Evolutionary conservation across 257 asterid genomes (phyloP).

Genomic region (Scutellaria barbata): DNA sequence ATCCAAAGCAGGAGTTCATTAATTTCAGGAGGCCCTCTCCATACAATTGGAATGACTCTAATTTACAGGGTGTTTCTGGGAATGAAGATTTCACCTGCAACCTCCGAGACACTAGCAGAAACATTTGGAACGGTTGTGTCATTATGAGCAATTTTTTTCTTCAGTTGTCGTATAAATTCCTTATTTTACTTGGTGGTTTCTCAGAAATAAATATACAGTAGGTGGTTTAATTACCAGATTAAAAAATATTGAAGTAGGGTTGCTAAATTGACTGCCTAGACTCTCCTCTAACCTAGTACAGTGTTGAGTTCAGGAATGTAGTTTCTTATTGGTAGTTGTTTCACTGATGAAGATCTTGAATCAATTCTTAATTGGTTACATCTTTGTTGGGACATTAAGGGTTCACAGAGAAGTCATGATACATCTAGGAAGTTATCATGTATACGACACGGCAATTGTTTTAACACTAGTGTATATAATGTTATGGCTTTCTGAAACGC

Average conservation of each 20-base stretch:
- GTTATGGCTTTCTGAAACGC: constrained; percentile 1
- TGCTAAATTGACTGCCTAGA: constrained; percentile 16
- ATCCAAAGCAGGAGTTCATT: constrained; percentile 38
- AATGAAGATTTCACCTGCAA: constrained; percentile 45
- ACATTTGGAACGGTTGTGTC: constrained; percentile 52
- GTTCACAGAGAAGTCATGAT: background rate
- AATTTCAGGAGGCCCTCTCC: constrained; percentile 43
- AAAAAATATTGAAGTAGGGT: constrained; percentile 24
- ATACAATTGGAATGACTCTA: constrained; percentile 35
- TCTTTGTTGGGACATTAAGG: constrained; percentile 21
- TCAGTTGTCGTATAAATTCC: constrained; percentile 31
- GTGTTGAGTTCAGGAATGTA: background rate
- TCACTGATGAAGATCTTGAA: constrained; percentile 23
- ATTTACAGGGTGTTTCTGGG: constrained; percentile 37
- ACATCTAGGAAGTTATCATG: constrained; percentile 19
- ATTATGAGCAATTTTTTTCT: constrained; percentile 19
- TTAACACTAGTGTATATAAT: background rate
- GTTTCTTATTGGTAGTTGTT: constrained; percentile 30
- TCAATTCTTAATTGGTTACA: constrained; percentile 24
- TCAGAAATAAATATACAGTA: constrained; percentile 25
- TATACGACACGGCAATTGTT: background rate
- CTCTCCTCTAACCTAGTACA: constrained; percentile 21
- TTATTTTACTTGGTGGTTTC: constrained; percentile 27
- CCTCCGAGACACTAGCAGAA: constrained; percentile 38
- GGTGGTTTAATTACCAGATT: constrained; percentile 28